phyloP scores from a whole-genome alignment of 1,139 yeast species.

The Sugiyamaella novakii region DNA sequence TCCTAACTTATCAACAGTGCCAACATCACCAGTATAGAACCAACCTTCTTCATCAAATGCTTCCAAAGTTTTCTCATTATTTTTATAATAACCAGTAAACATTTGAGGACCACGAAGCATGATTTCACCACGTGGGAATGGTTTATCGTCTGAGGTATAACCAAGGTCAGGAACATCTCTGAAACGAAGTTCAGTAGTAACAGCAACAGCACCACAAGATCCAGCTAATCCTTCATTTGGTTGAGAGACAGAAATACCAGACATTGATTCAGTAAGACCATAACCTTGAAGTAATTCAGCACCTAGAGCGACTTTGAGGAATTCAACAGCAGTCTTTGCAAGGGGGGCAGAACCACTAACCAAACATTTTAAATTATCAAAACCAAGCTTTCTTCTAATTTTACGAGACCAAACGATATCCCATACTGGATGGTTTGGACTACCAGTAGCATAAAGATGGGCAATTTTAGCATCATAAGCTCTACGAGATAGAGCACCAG shows the following conservation, averaged over 20 bases:
- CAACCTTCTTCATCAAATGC: constrained; percentile 67
- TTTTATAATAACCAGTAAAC: constrained; percentile 61
- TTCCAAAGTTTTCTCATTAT: constrained; percentile 54
- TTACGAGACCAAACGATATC: constrained; percentile 55
- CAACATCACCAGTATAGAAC: constrained; percentile 80
- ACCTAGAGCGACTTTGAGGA: constrained; percentile 63
- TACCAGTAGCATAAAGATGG: constrained; percentile 44
- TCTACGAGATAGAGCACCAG: constrained; percentile 43
- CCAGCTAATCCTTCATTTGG: constrained; percentile 54
- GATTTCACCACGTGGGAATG: constrained; percentile 59
- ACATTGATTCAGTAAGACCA: constrained; percentile 76
- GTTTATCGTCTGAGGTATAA: constrained; percentile 55
- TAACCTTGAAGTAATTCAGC: constrained; percentile 69
- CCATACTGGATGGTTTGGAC: constrained; percentile 45
- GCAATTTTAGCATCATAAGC: constrained; percentile 47
- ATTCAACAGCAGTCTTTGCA: constrained; percentile 58
- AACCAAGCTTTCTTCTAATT: constrained; percentile 59
- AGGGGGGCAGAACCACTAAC: constrained; percentile 79
- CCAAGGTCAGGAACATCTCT: constrained; percentile 70
- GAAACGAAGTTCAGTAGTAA: constrained; percentile 59
- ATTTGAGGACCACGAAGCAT: constrained; percentile 69
- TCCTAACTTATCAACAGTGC: constrained; percentile 55
- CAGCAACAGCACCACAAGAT: constrained; percentile 62
- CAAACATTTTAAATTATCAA: constrained; percentile 50
- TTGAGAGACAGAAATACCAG: constrained; percentile 56